These are phyloP conservation scores for Pezicula rhizophila DNA, from an alignment of 2,329 filamentous ascomycete species.

Conservation along the genomic window DNA sequence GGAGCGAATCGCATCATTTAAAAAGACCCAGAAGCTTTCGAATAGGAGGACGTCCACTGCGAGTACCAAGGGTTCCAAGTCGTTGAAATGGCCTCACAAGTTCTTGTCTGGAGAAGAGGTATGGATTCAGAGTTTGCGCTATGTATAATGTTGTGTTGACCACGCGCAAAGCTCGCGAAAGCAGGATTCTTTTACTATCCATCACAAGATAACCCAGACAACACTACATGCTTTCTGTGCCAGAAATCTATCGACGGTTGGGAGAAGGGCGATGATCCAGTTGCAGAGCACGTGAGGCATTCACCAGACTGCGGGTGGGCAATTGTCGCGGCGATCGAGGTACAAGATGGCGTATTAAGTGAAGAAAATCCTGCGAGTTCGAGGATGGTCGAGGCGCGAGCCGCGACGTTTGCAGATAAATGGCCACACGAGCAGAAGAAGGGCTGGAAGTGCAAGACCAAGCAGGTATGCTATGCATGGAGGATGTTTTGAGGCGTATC, in stretches of 20 bases:
- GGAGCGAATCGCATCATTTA: slow-evolving; percentile 76
- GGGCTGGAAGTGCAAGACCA: slow-evolving; percentile 82
- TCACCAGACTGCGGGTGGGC: slow-evolving; percentile 84
- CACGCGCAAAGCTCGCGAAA: slow-evolving; percentile 62
- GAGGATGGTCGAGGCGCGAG: slow-evolving; percentile 69
- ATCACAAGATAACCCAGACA: slow-evolving; percentile 69
- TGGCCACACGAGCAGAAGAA: slow-evolving; percentile 90
- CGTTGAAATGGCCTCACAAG: slow-evolving; percentile 72
- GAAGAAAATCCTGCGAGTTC: slow-evolving; percentile 69
- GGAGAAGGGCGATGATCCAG: slow-evolving; percentile 79
- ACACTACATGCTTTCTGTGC: slow-evolving; percentile 86
- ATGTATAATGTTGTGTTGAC: slow-evolving; percentile 8
- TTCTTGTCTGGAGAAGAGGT: slow-evolving; percentile 60
- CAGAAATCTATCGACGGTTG: slow-evolving; percentile 80
- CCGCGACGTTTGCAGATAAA: slow-evolving; percentile 71
- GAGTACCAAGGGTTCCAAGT: slow-evolving; percentile 50
- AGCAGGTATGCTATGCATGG: slow-evolving; percentile 55
- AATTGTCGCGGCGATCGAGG: slow-evolving; percentile 58
- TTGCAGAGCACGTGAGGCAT: slow-evolving; percentile 80
- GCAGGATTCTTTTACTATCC: slow-evolving; percentile 91
- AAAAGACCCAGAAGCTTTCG: slow-evolving; percentile 51
- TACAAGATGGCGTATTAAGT: slow-evolving; percentile 54
- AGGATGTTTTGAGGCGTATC: not conserved
- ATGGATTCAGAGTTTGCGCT: slow-evolving; percentile 8
- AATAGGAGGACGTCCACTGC: slow-evolving; percentile 67